Conservation (phyloP, 2,329 filamentous ascomycete species). For the Xenoacremonium recifei region DNA sequence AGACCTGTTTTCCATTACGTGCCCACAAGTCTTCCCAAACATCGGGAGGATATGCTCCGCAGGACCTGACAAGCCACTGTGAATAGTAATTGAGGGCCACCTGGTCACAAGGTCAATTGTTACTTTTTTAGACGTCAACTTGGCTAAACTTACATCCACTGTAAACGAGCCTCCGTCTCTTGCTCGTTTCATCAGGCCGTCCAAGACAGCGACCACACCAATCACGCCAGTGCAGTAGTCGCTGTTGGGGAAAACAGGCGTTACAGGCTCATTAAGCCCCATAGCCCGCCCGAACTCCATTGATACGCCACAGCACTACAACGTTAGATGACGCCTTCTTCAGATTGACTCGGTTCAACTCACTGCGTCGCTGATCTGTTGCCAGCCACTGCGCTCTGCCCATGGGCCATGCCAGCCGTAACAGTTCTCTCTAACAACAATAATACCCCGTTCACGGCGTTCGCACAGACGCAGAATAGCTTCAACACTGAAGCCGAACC, state of each 20-base stretch:
- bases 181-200: not conserved
- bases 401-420: slow-evolving; percentile 52
- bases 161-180: slow-evolving; percentile 1
- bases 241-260: slow-evolving; percentile 30
- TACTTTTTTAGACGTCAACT: not conserved
- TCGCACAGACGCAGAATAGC: slow-evolving; percentile 27
- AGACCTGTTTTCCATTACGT: slow-evolving; percentile 45
- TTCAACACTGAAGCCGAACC: slow-evolving; percentile 41
- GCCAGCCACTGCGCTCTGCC: slow-evolving; percentile 48
- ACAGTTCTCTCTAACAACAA: slow-evolving; percentile 51
- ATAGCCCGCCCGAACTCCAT: slow-evolving; percentile 44
- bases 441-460: slow-evolving; percentile 8
- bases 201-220: not conserved
- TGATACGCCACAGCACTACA: slow-evolving; percentile 41
- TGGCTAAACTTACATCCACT: slow-evolving; percentile 2
- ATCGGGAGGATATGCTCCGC: not conserved
- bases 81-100: slow-evolving; percentile 4
- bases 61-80: slow-evolving; percentile 1
- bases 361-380: slow-evolving; percentile 49
- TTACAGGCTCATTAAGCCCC: slow-evolving; percentile 28
- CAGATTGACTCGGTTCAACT: no score
- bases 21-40: slow-evolving; percentile 39
- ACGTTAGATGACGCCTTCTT: no score
- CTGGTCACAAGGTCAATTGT: slow-evolving; percentile 1
- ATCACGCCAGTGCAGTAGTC: slow-evolving; percentile 19